Conservation (phyloP, 345 rosid species). For the Eutrema japonicum region DNA sequence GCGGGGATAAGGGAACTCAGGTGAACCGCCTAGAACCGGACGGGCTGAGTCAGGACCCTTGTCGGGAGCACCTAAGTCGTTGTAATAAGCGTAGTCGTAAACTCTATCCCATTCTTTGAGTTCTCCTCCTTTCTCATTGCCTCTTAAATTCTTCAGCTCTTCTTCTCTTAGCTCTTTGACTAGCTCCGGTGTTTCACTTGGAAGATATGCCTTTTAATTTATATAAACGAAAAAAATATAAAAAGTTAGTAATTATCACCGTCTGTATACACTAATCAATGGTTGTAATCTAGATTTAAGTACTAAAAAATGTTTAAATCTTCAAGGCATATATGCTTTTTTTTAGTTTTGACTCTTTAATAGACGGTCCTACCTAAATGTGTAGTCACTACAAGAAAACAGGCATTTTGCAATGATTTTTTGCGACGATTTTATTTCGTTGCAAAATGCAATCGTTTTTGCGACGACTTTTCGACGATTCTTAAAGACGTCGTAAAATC, state of each 20-base stretch:
- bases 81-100: constrained; percentile 85
- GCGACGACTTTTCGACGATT: no score
- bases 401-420: no score
- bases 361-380: constrained; percentile 3
- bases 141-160: constrained; percentile 71
- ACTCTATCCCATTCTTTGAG: constrained; percentile 94
- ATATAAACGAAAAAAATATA: background rate
- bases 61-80: constrained; percentile 83
- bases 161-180: constrained; percentile 64
- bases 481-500: no score
- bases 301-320: background rate
- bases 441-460: no score
- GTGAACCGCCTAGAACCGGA: constrained; percentile 76
- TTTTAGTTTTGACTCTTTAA: background rate
- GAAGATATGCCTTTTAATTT: constrained; percentile 67
- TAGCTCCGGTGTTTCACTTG: constrained; percentile 76
- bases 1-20: constrained; percentile 75
- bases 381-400: no score
- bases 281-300: background rate
- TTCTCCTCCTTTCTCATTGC: constrained; percentile 56
- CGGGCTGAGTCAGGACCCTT: constrained; percentile 61
- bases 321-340: constrained; percentile 24
- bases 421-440: no score
- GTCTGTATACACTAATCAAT: background rate
- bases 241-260: background rate